Percentiles rank a stretch among this genome's conserved stretches.
Conservation (phyloP, 495 filamentous ascomycete genomes). For the Penicillium herquei region DNA sequence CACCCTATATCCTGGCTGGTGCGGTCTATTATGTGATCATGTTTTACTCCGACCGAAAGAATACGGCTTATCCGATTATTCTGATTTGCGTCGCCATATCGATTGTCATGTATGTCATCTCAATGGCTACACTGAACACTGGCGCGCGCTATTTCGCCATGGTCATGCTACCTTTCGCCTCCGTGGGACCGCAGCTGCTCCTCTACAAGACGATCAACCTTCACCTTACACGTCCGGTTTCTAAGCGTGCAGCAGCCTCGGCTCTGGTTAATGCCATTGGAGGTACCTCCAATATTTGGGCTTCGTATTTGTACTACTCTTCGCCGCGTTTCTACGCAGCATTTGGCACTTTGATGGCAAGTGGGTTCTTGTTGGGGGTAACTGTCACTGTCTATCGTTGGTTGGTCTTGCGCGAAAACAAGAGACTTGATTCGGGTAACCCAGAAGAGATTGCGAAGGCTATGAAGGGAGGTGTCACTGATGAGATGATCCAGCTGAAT, state of each 20-base stretch:
- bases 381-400: slow-evolving; percentile 36
- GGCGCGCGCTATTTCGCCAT: slow-evolving; percentile 31
- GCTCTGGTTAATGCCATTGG: slow-evolving; percentile 34
- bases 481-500: slow-evolving; percentile 38
- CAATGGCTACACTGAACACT: slow-evolving; percentile 20
- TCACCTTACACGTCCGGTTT: slow-evolving; percentile 25
- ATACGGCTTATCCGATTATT: slow-evolving; percentile 24
- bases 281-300: slow-evolving; percentile 41
- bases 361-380: slow-evolving; percentile 29
- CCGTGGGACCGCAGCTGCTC: slow-evolving; percentile 29
- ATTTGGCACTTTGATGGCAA: slow-evolving; percentile 34
- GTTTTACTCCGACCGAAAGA: slow-evolving; percentile 28
- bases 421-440: slow-evolving; percentile 31
- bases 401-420: slow-evolving; percentile 36
- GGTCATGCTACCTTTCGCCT: slow-evolving; percentile 30
- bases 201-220: slow-evolving; percentile 33
- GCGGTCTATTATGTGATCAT: slow-evolving; percentile 24
- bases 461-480: slow-evolving; percentile 37
- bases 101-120: slow-evolving; percentile 27
- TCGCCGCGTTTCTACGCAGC: slow-evolving; percentile 36
- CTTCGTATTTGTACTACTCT: slow-evolving; percentile 36
- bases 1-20: slow-evolving; percentile 26
- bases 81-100: slow-evolving; percentile 23
- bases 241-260: slow-evolving; percentile 30
- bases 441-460: slow-evolving; percentile 30